Conservation (phyloP, 164 flowering plant genomes). For the Magnolia changhungtana region DNA sequence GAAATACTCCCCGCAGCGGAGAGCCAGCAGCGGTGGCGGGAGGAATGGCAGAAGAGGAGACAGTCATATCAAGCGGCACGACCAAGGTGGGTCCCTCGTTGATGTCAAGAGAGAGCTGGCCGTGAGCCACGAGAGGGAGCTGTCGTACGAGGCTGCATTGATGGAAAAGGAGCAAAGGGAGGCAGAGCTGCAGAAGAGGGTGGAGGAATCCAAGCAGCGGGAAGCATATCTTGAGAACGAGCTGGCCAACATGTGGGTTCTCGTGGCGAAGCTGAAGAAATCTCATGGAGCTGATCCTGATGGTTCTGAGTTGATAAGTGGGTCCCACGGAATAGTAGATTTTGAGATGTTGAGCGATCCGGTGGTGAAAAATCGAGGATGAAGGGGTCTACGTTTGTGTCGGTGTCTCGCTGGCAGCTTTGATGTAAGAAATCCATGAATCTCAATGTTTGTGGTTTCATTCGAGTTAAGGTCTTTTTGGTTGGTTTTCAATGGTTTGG, state of each 20-base stretch:
- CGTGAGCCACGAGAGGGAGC: slow-evolving; percentile 71
- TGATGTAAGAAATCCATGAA: slow-evolving; percentile 5
- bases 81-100: slow-evolving; percentile 44
- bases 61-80: slow-evolving; percentile 37
- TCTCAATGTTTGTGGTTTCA: background rate
- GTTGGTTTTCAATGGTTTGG: background rate
- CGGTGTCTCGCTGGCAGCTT: background rate
- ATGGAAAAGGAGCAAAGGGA: slow-evolving; percentile 72
- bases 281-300: slow-evolving; percentile 49
- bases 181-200: slow-evolving; percentile 65
- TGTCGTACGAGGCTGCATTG: slow-evolving; percentile 68
- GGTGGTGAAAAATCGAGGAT: background rate
- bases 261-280: slow-evolving; percentile 86
- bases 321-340: background rate
- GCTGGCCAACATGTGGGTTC: slow-evolving; percentile 99
- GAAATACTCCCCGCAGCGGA: slow-evolving; percentile 62
- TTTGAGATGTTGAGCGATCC: background rate
- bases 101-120: slow-evolving; percentile 74
- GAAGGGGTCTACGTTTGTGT: background rate
- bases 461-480: background rate
- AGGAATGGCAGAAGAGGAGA: slow-evolving; percentile 70
- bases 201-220: slow-evolving; percentile 92
- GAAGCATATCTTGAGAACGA: slow-evolving; percentile 97
- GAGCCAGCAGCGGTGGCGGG: slow-evolving; percentile 23
- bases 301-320: slow-evolving; percentile 16